Evolutionary conservation across 305 asterid species (phyloP).

Genomic region (Petunia hybrid): DNA sequence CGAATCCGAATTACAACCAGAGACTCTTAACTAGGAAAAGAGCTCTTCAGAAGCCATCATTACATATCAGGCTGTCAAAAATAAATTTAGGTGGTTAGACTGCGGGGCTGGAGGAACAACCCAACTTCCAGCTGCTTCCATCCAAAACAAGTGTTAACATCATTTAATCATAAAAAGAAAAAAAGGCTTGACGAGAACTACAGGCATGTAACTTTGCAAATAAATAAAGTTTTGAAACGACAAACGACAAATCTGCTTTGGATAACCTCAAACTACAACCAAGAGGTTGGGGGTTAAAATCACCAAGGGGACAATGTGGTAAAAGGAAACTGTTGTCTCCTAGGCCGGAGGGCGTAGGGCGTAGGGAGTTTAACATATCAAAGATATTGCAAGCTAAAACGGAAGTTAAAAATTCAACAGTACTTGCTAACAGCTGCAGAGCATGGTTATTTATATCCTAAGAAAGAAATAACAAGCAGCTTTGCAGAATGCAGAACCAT

Average conservation of each 20-base stretch:
- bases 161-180: constrained; percentile 10
- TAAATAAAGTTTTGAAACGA: not conserved
- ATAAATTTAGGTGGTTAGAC: not conserved
- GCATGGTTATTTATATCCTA: not conserved
- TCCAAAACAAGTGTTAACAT: not conserved
- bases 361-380: not conserved
- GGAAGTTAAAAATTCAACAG: not conserved
- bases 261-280: not conserved
- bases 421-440: not conserved
- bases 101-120: not conserved
- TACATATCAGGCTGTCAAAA: not conserved
- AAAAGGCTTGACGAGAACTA: not conserved
- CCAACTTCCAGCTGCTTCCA: not conserved
- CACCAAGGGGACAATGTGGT: not conserved
- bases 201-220: not conserved
- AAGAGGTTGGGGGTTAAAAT: not conserved
- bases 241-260: not conserved
- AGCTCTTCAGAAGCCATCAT: not conserved
- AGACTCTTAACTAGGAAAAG: not conserved
- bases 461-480: too few relatives aligned
- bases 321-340: not conserved
- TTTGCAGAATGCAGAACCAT: not conserved
- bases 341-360: not conserved
- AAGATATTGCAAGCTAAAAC: not conserved
- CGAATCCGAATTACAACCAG: not conserved